phyloP scores from a whole-genome alignment of 2,329 filamentous ascomycete species.

The Colletotrichum spaethianum region DNA sequence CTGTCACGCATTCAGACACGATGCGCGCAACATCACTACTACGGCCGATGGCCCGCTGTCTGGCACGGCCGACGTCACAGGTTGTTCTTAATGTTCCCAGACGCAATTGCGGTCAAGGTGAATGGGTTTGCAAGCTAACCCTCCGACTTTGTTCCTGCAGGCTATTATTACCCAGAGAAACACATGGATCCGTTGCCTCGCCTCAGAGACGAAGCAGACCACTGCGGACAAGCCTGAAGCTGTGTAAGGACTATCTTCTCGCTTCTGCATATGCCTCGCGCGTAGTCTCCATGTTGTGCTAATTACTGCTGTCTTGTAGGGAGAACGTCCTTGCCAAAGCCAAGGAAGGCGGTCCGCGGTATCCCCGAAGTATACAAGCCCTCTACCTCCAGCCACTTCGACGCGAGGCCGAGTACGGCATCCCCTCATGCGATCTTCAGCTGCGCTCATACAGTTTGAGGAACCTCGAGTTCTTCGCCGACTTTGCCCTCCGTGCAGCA shows the following conservation, averaged over 20 bases:
- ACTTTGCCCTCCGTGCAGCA: constrained; percentile 93
- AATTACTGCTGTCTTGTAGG: not conserved
- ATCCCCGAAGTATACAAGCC: constrained; percentile 86
- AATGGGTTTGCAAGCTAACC: constrained; percentile 1
- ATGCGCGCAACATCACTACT: constrained; percentile 34
- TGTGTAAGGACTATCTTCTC: not conserved
- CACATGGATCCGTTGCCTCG: constrained; percentile 22
- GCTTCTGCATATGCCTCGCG: not conserved
- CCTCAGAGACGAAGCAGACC: constrained; percentile 2
- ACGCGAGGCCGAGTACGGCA: constrained; percentile 79
- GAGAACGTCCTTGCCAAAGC: not conserved
- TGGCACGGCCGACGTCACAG: constrained; percentile 12
- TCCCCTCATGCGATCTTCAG: constrained; percentile 92
- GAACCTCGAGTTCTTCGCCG: constrained; percentile 93
- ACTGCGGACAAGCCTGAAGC: not conserved
- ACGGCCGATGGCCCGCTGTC: constrained; percentile 16
- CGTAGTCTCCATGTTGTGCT: not conserved
- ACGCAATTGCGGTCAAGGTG: not conserved
- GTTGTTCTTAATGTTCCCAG: not conserved
- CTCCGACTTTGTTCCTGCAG: constrained; percentile 2
- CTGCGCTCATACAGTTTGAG: constrained; percentile 91
- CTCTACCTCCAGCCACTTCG: constrained; percentile 89
- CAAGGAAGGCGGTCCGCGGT: constrained; percentile 57
- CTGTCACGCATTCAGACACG: constrained; percentile 5
- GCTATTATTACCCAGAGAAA: constrained; percentile 1